phyloP scores from a whole-genome alignment of 768 basidiomycete genomes.

The Candolleomyces aberdarensis region DNA sequence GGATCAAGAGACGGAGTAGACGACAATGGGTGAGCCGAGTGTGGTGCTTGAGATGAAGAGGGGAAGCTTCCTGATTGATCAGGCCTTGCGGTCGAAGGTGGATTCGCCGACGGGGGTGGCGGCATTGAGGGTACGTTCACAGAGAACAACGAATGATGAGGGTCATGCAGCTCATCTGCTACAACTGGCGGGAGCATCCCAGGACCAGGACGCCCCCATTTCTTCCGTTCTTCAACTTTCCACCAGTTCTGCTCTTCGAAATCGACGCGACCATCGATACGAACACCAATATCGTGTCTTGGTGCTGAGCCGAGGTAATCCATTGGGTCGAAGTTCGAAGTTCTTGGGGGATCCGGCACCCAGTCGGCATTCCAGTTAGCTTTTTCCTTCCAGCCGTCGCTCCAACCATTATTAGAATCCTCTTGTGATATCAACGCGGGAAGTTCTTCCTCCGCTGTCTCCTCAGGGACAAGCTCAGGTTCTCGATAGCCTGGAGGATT shows the following conservation, averaged over 20 bases:
- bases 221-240: constrained; percentile 48
- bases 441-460: constrained; percentile 30
- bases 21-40: constrained; percentile 13
- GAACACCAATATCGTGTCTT: constrained; percentile 26
- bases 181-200: constrained; percentile 70
- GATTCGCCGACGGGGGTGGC: constrained; percentile 11
- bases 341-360: not conserved
- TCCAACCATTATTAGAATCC: constrained; percentile 13
- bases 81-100: constrained; percentile 11
- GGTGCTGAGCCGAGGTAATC: constrained; percentile 18
- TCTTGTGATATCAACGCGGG: constrained; percentile 40
- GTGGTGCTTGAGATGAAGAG: not conserved
- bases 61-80: not conserved
- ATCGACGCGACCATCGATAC: constrained; percentile 58
- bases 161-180: constrained; percentile 64
- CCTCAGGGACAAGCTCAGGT: constrained; percentile 51
- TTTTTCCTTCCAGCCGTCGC: constrained; percentile 16
- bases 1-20: constrained; percentile 21
- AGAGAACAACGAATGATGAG: constrained; percentile 68
- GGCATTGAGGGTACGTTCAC: constrained; percentile 40
- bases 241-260: constrained; percentile 71
- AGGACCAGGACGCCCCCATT: constrained; percentile 56
- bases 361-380: constrained; percentile 14
- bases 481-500: constrained; percentile 44
- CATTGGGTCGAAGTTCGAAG: constrained; percentile 19